These are phyloP conservation scores for Priceomyces haplophilus DNA, from an alignment of 805 yeast species.

Conservation along the genomic window DNA sequence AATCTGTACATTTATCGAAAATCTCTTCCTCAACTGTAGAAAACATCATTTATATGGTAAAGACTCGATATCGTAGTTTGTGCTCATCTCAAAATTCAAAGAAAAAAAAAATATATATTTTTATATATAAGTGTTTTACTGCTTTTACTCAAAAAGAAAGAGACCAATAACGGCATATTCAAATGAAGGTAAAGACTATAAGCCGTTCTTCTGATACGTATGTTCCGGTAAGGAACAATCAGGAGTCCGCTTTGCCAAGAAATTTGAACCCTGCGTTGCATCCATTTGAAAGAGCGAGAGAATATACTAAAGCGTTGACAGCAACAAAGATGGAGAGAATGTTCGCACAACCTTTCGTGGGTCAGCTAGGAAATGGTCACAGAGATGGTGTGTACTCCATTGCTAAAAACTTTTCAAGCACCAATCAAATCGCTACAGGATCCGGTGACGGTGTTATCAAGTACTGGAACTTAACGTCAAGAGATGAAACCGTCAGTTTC, in stretches of 20 bases:
- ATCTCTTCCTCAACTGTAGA: not conserved
- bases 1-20: not conserved
- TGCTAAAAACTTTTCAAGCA: conserved; percentile 69
- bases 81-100: conserved; percentile 2
- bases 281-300: conserved; percentile 96
- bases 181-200: conserved; percentile 82
- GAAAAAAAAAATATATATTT: too few relatives aligned
- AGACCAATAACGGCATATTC: not conserved
- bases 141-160: not conserved
- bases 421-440: conserved; percentile 82
- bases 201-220: conserved; percentile 88
- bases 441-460: conserved; percentile 94
- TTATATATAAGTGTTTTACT: not conserved
- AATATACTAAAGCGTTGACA: conserved; percentile 88
- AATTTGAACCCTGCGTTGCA: conserved; percentile 92
- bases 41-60: not conserved
- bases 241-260: conserved; percentile 81
- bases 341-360: conserved; percentile 97
- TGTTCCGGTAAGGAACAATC: conserved; percentile 88
- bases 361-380: conserved; percentile 93
- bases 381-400: conserved; percentile 89
- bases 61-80: not conserved
- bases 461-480: conserved; percentile 84
- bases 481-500: conserved; percentile 71
- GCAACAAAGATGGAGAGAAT: conserved; percentile 94